A percentile compares a stretch with the other conserved stretches of the same genome.
phyloP scores from a whole-genome alignment of 352 stramenopile genomes.

The Pythium aristosporum region DNA sequence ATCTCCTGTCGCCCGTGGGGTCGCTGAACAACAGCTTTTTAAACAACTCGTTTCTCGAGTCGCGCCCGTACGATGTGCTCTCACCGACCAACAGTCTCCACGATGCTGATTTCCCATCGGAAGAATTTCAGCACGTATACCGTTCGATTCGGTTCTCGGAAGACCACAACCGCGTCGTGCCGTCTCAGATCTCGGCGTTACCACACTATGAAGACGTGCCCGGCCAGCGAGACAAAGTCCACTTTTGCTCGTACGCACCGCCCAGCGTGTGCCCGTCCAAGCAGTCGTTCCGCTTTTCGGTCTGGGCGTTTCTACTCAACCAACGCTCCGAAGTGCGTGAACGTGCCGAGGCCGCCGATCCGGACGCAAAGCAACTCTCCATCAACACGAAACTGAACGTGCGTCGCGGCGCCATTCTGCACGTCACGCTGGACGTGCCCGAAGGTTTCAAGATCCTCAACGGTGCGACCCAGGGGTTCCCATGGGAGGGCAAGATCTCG shows the following conservation, averaged over 20 bases:
- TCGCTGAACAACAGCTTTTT: constrained; percentile 35
- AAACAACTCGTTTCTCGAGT: constrained; percentile 28
- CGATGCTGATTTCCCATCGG: constrained; percentile 58
- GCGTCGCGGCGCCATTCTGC: constrained; percentile 68
- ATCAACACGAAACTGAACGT: constrained; percentile 67
- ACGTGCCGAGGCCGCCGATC: constrained; percentile 38
- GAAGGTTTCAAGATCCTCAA: constrained; percentile 63
- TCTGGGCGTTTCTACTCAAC: constrained; percentile 76
- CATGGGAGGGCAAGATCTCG: constrained; percentile 70
- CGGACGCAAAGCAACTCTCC: constrained; percentile 41
- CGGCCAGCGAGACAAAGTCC: constrained; percentile 61
- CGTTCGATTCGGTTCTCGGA: constrained; percentile 63
- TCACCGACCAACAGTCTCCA: constrained; percentile 61
- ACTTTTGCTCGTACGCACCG: constrained; percentile 76
- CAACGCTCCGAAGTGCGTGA: constrained; percentile 72
- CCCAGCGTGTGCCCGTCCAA: constrained; percentile 51
- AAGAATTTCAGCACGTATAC: constrained; percentile 73
- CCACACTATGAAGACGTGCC: constrained; percentile 44
- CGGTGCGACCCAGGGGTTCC: constrained; percentile 61
- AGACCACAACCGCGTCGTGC: constrained; percentile 17
- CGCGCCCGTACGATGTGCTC: constrained; percentile 38
- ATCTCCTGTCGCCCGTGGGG: constrained; percentile 42
- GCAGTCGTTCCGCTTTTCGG: constrained; percentile 66
- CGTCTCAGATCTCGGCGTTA: constrained; percentile 17
- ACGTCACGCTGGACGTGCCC: constrained; percentile 68